These are phyloP conservation scores for Elsinoe arachidis DNA, from an alignment of 2,329 filamentous ascomycete species.

Conservation along the genomic window DNA sequence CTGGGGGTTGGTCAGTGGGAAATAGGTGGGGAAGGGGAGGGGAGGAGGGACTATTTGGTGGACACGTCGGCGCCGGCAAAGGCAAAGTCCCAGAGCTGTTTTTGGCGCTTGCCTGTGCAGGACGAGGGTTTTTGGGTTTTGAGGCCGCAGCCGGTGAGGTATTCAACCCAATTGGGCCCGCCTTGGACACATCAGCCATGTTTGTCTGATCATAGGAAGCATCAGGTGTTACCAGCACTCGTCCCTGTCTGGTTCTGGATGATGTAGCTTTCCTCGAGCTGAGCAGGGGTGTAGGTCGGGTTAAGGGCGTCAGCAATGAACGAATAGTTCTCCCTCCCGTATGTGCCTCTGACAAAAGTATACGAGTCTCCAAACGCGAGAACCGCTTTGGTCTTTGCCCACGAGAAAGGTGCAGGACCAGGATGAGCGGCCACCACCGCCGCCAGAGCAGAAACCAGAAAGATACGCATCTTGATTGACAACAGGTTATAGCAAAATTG, in stretches of 20 bases:
- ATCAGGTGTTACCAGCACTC: not conserved
- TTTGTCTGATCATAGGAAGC: not conserved
- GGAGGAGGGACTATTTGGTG: conserved; percentile 28
- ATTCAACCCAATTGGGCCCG: conserved; percentile 49
- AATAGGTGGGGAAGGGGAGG: not conserved
- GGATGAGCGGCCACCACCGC: not conserved
- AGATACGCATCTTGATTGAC: not conserved
- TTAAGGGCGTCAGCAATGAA: conserved; percentile 48
- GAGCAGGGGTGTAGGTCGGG: conserved; percentile 35
- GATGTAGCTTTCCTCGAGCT: conserved; percentile 41
- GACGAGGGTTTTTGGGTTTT: conserved; percentile 29
- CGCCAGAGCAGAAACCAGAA: not conserved
- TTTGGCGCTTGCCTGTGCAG: conserved; percentile 31
- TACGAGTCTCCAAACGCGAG: conserved; percentile 46
- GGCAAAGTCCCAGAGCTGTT: conserved; percentile 49
- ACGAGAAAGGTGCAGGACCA: not conserved
- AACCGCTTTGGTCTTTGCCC: not conserved
- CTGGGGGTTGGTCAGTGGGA: conserved; percentile 19
- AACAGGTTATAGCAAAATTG: not conserved
- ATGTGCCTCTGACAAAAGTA: conserved; percentile 46
- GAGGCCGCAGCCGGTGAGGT: conserved; percentile 44
- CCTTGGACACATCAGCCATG: conserved; percentile 41
- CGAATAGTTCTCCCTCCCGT: conserved; percentile 43
- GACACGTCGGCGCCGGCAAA: conserved; percentile 47
- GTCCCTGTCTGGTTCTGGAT: conserved; percentile 38